phyloP scores from a whole-genome alignment of 306 rosid genomes.

The Cucurbita pepo region DNA sequence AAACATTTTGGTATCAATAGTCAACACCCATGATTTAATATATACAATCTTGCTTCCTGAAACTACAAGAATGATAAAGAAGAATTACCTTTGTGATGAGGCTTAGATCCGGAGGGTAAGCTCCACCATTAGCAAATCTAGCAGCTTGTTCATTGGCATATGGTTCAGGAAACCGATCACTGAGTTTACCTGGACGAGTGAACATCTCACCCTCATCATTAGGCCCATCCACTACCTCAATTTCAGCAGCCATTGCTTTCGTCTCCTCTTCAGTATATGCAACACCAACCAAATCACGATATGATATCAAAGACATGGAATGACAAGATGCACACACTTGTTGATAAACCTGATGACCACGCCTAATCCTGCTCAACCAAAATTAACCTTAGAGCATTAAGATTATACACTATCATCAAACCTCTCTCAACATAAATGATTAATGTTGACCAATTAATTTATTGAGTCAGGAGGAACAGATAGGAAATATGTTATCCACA shows the following conservation, averaged over 20 bases:
- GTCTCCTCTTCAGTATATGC: slow-evolving; percentile 97
- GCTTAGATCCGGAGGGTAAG: slow-evolving; percentile 96
- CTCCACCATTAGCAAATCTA: slow-evolving; percentile 99
- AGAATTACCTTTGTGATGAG: slow-evolving; percentile 78
- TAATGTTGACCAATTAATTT: not conserved
- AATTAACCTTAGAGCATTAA: slow-evolving; percentile 13
- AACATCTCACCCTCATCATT: slow-evolving; percentile 99
- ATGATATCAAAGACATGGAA: slow-evolving; percentile 88
- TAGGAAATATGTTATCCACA: not conserved
- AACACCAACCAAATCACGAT: slow-evolving; percentile 97
- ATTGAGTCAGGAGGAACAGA: not conserved
- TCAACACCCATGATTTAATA: not conserved
- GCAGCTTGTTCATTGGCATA: slow-evolving; percentile 92
- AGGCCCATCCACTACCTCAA: slow-evolving; percentile 96
- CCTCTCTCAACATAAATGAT: not conserved
- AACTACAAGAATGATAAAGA: slow-evolving; percentile 8
- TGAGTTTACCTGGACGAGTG: slow-evolving; percentile 95
- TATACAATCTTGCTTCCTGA: not conserved
- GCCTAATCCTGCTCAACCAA: slow-evolving; percentile 70
- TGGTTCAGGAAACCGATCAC: slow-evolving; percentile 90
- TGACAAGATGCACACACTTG: slow-evolving; percentile 98
- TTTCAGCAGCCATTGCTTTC: slow-evolving; percentile 98
- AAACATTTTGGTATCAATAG: not conserved
- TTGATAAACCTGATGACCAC: slow-evolving; percentile 93
- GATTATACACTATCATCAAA: not conserved